Evolutionary conservation across 176 grass and related monocot genomes (phyloP), one percentile per base, ranked within the genome.

Genomic region (Metroxylon sagu): DNA sequence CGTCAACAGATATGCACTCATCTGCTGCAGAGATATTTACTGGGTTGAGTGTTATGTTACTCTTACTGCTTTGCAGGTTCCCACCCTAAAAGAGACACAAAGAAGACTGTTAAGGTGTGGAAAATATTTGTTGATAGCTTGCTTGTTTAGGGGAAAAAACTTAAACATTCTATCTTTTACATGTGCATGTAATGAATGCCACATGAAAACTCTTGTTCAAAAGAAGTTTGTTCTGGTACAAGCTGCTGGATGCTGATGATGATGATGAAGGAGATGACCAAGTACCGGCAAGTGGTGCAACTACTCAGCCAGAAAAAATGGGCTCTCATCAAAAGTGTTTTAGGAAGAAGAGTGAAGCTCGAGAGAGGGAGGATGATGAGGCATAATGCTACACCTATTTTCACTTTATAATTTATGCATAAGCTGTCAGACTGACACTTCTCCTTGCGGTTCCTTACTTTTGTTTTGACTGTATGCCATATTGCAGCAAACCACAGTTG

Each of bases 1-100:
- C 77, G 0, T 85, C 80, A 0, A 17, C 25, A n/a, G 83, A 90
- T 68, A 78, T 82, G 0, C 60, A 61, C 18, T 66, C 64, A n/a
- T 95, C 90, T 29, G 91, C 91, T 0, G 29, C 64, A 2, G 80
- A 83, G 31, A 64, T 95, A 53, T 90, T 82, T 48, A 51, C 60
- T 18, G 74, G 83, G 28, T 30, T 84, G 52, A 90, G 65, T 43
- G 35, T 43, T 2, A 12, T 43, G 35, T 12, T 43, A 43, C 12
- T 43, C 8, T 43, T 43, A 43, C 35, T 43, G 35, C 21, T 2
- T 43, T 43, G 8, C 12, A 2, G 8, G 35, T 43, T 43, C 8
- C 35, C 35, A 43, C 35, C 7, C 35, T 10, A 43, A 14, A 6
- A 43, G 35, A 43, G 8, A 43, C 35, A 12, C 35, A 43, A 43